Conservation (phyloP, 306 rosid genomes). For the Quercus suber region DNA sequence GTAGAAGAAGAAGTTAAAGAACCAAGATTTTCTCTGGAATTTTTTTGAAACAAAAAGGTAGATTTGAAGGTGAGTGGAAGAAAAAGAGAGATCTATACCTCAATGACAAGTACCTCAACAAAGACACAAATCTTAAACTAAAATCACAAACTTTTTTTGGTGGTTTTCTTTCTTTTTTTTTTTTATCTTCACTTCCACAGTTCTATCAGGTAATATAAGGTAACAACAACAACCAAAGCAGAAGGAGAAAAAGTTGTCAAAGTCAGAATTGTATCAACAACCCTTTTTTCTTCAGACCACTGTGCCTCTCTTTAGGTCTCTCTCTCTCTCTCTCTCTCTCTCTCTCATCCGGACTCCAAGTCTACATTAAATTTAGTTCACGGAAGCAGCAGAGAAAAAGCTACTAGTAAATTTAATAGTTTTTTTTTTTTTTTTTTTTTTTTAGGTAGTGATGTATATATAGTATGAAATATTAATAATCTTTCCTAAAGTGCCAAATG, state of each 20-base stretch:
- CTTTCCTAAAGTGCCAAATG: neutral
- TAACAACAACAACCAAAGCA: conserved; percentile 17
- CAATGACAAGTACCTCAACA: conserved; percentile 14
- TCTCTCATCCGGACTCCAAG: conserved; percentile 51
- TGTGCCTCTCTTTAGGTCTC: conserved; percentile 7
- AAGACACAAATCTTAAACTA: conserved; percentile 7
- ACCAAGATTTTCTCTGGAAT: conserved; percentile 7
- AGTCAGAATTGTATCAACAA: conserved; percentile 47
- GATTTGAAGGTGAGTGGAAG: conserved; percentile 4
- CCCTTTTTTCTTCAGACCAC: conserved; percentile 4
- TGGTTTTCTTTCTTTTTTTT: neutral
- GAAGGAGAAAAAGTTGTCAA: conserved; percentile 21
- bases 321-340: conserved; percentile 13
- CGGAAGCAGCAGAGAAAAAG: conserved; percentile 26
- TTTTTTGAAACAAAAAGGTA: neutral
- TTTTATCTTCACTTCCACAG: neutral
- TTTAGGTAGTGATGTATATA: neutral
- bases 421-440: neutral
- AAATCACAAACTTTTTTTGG: conserved; percentile 16
- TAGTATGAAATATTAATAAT: neutral
- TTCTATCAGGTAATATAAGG: too few relatives aligned
- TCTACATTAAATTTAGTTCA: conserved; percentile 51
- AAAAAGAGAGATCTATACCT: conserved; percentile 44
- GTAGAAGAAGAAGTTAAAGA: neutral
- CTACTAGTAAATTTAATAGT: neutral